Conservation (phyloP, 257 asterid genomes). For the Paulownia fortunei region DNA sequence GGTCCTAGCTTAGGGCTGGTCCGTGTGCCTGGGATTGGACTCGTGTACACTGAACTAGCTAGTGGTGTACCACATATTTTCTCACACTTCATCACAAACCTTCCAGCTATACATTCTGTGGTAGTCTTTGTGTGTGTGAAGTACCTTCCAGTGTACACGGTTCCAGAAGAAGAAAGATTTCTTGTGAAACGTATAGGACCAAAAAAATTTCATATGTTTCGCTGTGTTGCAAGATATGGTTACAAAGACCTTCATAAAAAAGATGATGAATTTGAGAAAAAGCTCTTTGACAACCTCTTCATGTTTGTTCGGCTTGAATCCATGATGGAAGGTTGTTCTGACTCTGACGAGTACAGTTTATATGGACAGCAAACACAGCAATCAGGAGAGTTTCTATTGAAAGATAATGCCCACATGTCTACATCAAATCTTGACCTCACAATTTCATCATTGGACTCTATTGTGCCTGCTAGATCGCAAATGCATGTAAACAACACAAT, state of each 20-base stretch:
- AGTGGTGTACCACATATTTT: constrained; percentile 79
- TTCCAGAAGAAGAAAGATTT: constrained; percentile 58
- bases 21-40: constrained; percentile 80
- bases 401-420: constrained; percentile 33
- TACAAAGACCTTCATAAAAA: constrained; percentile 66
- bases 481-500: constrained; percentile 36
- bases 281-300: constrained; percentile 72
- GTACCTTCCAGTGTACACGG: constrained; percentile 61
- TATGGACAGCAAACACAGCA: constrained; percentile 75
- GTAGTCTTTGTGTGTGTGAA: constrained; percentile 68
- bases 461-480: constrained; percentile 54
- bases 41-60: constrained; percentile 80
- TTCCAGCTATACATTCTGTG: constrained; percentile 75
- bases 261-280: constrained; percentile 74
- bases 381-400: constrained; percentile 46
- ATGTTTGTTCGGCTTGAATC: constrained; percentile 75
- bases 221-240: constrained; percentile 66
- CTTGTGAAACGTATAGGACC: constrained; percentile 65
- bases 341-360: constrained; percentile 70
- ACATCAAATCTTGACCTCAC: constrained; percentile 43
- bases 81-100: constrained; percentile 84
- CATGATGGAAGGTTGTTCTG: constrained; percentile 83
- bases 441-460: constrained; percentile 55
- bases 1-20: constrained; percentile 85
- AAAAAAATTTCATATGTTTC: constrained; percentile 64